A percentile compares a stretch with the other conserved stretches of the same genome.
Evolutionary conservation across 495 filamentous ascomycete species (phyloP).

Genomic region (Evansstolkia leycettana): DNA sequence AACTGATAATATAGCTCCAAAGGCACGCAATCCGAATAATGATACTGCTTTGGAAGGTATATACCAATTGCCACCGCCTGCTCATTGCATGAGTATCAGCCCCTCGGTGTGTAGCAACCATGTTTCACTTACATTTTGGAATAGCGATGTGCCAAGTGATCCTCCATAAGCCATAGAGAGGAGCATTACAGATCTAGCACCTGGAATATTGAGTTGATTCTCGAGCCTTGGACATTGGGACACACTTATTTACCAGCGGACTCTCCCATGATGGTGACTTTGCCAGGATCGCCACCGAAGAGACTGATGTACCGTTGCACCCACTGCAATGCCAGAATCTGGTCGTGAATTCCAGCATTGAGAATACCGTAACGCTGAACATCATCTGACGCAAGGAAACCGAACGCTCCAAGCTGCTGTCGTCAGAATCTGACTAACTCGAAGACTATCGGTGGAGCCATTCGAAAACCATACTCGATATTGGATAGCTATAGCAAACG

Average conservation of each 20-base stretch:
- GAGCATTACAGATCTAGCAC: slow-evolving; percentile 35
- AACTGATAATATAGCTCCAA: slow-evolving; percentile 44
- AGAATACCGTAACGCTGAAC: slow-evolving; percentile 27
- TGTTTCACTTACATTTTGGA: too few relatives aligned
- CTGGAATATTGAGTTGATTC: slow-evolving; percentile 3
- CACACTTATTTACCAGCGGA: slow-evolving; percentile 21
- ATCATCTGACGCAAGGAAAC: slow-evolving; percentile 31
- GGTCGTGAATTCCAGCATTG: slow-evolving; percentile 27
- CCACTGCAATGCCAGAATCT: slow-evolving; percentile 27
- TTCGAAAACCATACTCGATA: too few relatives aligned
- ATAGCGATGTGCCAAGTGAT: slow-evolving; percentile 9
- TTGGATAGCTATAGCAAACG: too few relatives aligned
- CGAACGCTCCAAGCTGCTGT: slow-evolving; percentile 40
- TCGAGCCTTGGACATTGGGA: slow-evolving; percentile 1
- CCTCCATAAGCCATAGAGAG: slow-evolving; percentile 39
- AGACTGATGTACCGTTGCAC: slow-evolving; percentile 26
- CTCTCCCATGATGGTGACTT: slow-evolving; percentile 25
- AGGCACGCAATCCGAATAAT: slow-evolving; percentile 39
- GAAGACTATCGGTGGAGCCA: background rate
- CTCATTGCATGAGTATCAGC: slow-evolving; percentile 3
- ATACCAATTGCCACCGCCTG: slow-evolving; percentile 41
- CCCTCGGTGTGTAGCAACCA: too few relatives aligned
- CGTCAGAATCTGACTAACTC: slow-evolving; percentile 37
- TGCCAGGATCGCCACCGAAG: slow-evolving; percentile 30
- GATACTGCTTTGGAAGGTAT: slow-evolving; percentile 36